A percentile compares a stretch with the other conserved stretches of the same genome.
Conservation (phyloP, 495 filamentous ascomycete genomes). For the Tuber microsphaerosporum region DNA sequence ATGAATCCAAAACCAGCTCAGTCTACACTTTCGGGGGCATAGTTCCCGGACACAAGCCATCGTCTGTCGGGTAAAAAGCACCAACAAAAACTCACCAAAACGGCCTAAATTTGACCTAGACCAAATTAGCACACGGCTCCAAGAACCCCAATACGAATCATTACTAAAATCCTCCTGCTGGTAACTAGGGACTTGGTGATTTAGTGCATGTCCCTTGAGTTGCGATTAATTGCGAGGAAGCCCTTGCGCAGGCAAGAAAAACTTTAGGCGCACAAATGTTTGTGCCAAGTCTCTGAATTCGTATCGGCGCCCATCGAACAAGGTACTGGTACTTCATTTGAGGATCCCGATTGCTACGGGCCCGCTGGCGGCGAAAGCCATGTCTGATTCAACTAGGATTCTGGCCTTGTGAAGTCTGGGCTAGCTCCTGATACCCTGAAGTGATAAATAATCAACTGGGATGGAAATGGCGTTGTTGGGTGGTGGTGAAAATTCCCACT, state of each 20-base stretch:
- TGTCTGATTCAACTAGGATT: neutral
- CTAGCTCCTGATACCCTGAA: fast-evolving
- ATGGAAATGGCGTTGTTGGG: neutral
- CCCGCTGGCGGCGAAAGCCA: neutral
- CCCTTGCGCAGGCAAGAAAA: neutral
- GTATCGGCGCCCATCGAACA: neutral
- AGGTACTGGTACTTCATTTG: neutral
- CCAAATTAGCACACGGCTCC: neutral
- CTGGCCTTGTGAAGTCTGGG: neutral
- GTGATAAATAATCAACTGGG: neutral
- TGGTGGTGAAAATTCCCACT: neutral
- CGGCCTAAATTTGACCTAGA: neutral
- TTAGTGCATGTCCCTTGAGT: neutral
- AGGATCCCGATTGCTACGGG: neutral
- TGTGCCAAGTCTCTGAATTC: neutral
- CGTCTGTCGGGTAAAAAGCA: no score
- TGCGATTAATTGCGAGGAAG: neutral
- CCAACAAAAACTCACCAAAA: neutral
- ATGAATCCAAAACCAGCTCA: neutral
- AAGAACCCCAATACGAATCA: neutral
- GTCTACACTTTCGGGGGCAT: neutral
- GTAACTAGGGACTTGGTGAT: neutral
- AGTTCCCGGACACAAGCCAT: no score
- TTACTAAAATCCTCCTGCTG: neutral
- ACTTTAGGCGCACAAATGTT: neutral